Evolutionary conservation across 2,329 filamentous ascomycete species (phyloP).

Genomic region (Botryotinia narcissicola): DNA sequence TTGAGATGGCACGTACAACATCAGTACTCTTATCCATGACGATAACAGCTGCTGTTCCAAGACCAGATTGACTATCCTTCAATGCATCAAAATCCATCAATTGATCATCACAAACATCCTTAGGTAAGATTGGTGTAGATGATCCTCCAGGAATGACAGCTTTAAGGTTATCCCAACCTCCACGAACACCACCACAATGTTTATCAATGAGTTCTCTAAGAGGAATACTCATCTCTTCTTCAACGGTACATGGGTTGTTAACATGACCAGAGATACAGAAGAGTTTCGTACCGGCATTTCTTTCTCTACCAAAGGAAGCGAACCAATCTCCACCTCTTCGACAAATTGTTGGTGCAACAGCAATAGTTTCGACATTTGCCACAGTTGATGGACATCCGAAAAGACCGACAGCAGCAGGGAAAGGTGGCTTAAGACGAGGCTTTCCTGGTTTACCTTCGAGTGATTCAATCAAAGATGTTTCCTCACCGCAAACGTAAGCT

Average conservation of each 20-base stretch:
- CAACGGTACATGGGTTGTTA: slow-evolving; percentile 96
- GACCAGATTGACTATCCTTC: slow-evolving; percentile 95
- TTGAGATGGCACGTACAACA: slow-evolving; percentile 88
- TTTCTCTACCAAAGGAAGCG: slow-evolving; percentile 86
- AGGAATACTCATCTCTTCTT: slow-evolving; percentile 99
- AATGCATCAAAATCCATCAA: slow-evolving; percentile 98
- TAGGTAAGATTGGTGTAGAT: slow-evolving; percentile 92
- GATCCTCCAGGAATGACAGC: slow-evolving; percentile 95
- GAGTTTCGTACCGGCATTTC: slow-evolving; percentile 95
- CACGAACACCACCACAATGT: slow-evolving; percentile 94
- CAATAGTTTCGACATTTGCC: slow-evolving; percentile 95
- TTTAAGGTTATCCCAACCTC: slow-evolving; percentile 96
- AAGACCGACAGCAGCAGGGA: slow-evolving; percentile 93
- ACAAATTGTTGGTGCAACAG: slow-evolving; percentile 93
- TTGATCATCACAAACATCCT: slow-evolving; percentile 86
- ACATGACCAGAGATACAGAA: slow-evolving; percentile 98
- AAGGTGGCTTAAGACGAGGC: slow-evolving; percentile 96
- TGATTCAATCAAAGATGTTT: slow-evolving; percentile 97
- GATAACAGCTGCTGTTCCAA: slow-evolving; percentile 95
- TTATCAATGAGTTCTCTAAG: slow-evolving; percentile 95
- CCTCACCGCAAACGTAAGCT: slow-evolving; percentile 97
- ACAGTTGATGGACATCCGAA: slow-evolving; percentile 98
- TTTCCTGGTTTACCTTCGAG: slow-evolving; percentile 98
- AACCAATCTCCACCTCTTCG: slow-evolving; percentile 93
- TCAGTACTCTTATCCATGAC: slow-evolving; percentile 99